Evolutionary conservation across 306 rosid genomes (phyloP).

Genomic region (Sechiopsis laciniata): DNA sequence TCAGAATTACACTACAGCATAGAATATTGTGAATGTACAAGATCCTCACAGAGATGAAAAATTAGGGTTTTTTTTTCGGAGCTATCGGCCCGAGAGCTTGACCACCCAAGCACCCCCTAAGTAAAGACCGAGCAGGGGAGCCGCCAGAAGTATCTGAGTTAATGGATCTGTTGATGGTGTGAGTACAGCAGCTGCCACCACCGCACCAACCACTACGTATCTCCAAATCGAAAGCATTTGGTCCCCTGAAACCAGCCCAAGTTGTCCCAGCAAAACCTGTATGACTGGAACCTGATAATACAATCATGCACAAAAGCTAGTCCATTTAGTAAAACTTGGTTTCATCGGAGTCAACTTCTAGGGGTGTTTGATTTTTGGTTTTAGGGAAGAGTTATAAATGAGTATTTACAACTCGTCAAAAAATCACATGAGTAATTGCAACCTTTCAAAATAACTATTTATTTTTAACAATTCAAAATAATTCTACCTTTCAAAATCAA

Average conservation of each 20-base stretch:
- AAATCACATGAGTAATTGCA: no score
- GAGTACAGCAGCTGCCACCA: slow-evolving; percentile 76
- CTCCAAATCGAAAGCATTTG: slow-evolving; percentile 97
- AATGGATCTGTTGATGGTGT: slow-evolving; percentile 91
- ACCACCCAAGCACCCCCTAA: slow-evolving; percentile 93
- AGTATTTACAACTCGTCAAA: no score
- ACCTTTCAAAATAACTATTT: no score
- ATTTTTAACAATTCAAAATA: no score
- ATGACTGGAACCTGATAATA: slow-evolving; percentile 71
- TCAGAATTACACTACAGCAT: background rate
- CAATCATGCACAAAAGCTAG: background rate
- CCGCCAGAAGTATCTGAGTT: slow-evolving; percentile 82
- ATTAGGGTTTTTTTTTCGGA: background rate
- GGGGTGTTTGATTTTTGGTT: background rate
- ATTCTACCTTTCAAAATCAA: no score
- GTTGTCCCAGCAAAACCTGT: slow-evolving; percentile 75
- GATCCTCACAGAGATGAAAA: slow-evolving; percentile 11
- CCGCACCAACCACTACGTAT: slow-evolving; percentile 91
- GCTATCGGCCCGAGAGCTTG: slow-evolving; percentile 68
- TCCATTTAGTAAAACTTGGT: background rate
- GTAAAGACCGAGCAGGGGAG: slow-evolving; percentile 75
- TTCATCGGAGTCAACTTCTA: no score
- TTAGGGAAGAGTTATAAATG: no score
- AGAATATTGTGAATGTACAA: slow-evolving; percentile 35
- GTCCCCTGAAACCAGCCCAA: slow-evolving; percentile 78